Evolutionary conservation across 106 monocot species (phyloP).

Genomic region (Amphibolis antarctica): DNA sequence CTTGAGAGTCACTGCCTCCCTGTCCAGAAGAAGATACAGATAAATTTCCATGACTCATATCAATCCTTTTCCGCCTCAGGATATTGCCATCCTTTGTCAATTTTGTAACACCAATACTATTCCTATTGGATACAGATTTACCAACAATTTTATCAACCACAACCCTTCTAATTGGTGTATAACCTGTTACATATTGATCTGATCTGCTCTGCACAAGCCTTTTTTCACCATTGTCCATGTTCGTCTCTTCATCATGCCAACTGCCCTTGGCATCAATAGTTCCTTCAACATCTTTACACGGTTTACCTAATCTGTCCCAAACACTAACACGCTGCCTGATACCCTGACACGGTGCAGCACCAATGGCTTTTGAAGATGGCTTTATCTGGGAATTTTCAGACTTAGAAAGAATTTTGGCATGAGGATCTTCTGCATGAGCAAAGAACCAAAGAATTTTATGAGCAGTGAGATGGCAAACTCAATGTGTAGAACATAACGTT

Average conservation of each 20-base stretch:
- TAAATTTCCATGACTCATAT: slow-evolving; percentile 9
- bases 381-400: slow-evolving; percentile 3
- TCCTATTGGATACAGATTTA: not conserved
- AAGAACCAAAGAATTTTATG: not conserved
- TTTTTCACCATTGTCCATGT: not conserved
- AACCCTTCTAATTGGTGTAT: not conserved
- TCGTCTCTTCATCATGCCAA: slow-evolving; percentile 6
- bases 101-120: not conserved
- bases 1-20: slow-evolving; percentile 15
- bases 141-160: not conserved
- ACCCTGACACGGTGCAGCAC: slow-evolving; percentile 15
- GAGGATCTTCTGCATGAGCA: slow-evolving; percentile 3
- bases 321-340: slow-evolving; percentile 43
- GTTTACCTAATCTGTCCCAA: slow-evolving; percentile 90
- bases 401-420: not conserved
- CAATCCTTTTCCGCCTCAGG: not conserved
- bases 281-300: slow-evolving; percentile 14
- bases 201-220: slow-evolving; percentile 11
- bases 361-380: slow-evolving; percentile 13
- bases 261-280: slow-evolving; percentile 1
- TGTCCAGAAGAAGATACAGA: slow-evolving; percentile 15
- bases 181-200: not conserved
- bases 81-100: slow-evolving; percentile 5
- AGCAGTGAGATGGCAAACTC: not conserved
- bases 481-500: not conserved